Evolutionary conservation across 78 protist species (phyloP).

Genomic region (Chrysochromulina parva): DNA sequence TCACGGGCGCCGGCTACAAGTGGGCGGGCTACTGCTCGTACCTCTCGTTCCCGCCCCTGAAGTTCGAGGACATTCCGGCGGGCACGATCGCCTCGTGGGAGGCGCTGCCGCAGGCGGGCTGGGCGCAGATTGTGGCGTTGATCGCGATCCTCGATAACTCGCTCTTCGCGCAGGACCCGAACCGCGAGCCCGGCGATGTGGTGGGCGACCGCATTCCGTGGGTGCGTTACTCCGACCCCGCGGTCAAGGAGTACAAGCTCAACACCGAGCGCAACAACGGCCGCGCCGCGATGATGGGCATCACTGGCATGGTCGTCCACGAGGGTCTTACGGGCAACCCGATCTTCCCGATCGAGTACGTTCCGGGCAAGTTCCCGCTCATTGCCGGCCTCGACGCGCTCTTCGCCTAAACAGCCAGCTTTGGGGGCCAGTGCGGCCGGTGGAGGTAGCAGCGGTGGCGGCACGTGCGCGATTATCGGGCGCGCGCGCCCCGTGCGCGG

Average conservation of each 20-base stretch:
- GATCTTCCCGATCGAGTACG: background rate
- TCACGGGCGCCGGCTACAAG: background rate
- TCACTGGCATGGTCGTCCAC: background rate
- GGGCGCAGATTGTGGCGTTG: conserved; percentile 17
- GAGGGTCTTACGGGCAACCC: conserved; percentile 11
- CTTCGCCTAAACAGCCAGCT: too few species aligned
- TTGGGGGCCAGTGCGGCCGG: too few species aligned
- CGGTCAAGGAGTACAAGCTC: background rate
- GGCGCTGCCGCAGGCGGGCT: conserved; percentile 7
- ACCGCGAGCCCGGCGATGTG: conserved; percentile 16
- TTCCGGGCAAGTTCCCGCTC: background rate
- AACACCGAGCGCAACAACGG: conserved; percentile 20
- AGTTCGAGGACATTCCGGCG: background rate
- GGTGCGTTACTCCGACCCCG: conserved; percentile 7
- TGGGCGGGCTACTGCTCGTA: conserved; percentile 5
- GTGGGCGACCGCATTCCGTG: conserved; percentile 28
- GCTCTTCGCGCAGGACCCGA: conserved; percentile 30
- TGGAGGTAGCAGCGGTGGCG: too few species aligned
- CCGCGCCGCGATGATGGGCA: conserved; percentile 30
- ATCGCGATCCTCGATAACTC: conserved; percentile 16
- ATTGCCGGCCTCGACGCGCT: background rate
- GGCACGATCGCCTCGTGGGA: background rate
- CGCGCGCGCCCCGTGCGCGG: too few species aligned
- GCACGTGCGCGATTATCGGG: too few species aligned
- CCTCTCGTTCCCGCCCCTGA: conserved; percentile 12